Evolutionary conservation across 306 rosid genomes (phyloP).

Genomic region (apple (Malus domestica)): ASM211411v1 NC_041798.1:25394001-25394500

Average conservation of each 20-base stretch:
- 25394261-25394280: neutral
- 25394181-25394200: constrained; percentile 7
- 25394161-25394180: constrained; percentile 41
- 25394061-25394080: constrained; percentile 57
- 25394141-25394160: constrained; percentile 75
- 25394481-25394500: too few relatives aligned
- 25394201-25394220: constrained; percentile 19
- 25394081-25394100: constrained; percentile 77
- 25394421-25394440: too few relatives aligned
- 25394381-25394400: too few relatives aligned
- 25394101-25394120: constrained; percentile 75
- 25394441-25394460: too few relatives aligned
- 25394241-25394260: neutral
- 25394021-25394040: neutral
- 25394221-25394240: too few relatives aligned
- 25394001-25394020: neutral
- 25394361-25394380: too few relatives aligned
- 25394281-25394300: neutral
- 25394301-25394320: neutral
- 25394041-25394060: constrained; percentile 8
- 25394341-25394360: neutral
- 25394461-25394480: too few relatives aligned
- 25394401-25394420: too few relatives aligned
- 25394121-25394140: constrained; percentile 47
- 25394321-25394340: neutral